A percentile compares a stretch with the other conserved stretches of the same genome.
These are phyloP conservation scores for Mrakia gelida DNA, from an alignment of 768 basidiomycete genomes.

Conservation along the genomic window DNA sequence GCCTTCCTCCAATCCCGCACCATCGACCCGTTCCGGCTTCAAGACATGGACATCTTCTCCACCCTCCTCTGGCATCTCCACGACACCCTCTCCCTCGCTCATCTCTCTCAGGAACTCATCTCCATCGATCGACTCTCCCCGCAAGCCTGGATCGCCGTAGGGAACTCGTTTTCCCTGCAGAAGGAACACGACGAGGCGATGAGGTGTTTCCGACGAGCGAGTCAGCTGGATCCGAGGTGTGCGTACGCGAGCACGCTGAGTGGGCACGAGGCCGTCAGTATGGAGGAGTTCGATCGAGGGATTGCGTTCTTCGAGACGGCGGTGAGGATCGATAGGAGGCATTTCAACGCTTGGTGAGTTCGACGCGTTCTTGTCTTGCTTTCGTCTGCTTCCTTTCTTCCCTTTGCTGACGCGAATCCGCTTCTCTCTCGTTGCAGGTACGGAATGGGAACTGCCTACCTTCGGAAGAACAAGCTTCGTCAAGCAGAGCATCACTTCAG, in stretches of 20 bases:
- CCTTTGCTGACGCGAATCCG: not conserved
- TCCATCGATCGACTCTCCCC: constrained; percentile 75
- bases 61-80: constrained; percentile 94
- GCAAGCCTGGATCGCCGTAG: constrained; percentile 92
- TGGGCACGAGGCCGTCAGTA: constrained; percentile 86
- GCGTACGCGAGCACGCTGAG: constrained; percentile 95
- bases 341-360: constrained; percentile 91
- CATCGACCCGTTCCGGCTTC: constrained; percentile 83
- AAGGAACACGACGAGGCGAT: constrained; percentile 90
- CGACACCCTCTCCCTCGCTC: constrained; percentile 75
- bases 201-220: constrained; percentile 88
- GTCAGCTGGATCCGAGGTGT: constrained; percentile 79
- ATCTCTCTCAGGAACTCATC: constrained; percentile 86
- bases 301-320: constrained; percentile 88
- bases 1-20: constrained; percentile 75
- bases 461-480: constrained; percentile 86
- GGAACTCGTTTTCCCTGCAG: constrained; percentile 91
- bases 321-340: constrained; percentile 80
- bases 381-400: not conserved
- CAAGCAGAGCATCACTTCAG: constrained; percentile 96
- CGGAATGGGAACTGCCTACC: constrained; percentile 94
- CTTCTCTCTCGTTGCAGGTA: constrained; percentile 61
- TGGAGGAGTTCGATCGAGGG: constrained; percentile 90
- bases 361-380: too few species aligned
- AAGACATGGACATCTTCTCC: constrained; percentile 94